Evolutionary conservation across 1,284 basidiomycete genomes (phyloP), one percentile per base, ranked within the genome.

Genomic region (Termitomyces sp.): DNA sequence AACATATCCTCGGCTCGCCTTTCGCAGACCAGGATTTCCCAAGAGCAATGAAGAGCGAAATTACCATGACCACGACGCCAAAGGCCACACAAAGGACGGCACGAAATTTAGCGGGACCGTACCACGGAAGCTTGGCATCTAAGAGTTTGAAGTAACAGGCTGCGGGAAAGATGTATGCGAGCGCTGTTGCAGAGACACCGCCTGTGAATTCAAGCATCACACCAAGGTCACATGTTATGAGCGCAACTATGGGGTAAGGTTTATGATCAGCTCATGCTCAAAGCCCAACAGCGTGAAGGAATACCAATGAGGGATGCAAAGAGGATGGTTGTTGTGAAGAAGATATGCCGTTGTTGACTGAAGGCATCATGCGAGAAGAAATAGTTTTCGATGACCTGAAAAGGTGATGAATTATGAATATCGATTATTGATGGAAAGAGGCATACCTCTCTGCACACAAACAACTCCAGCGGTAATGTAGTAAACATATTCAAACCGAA

Each of bases 401-500:
- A 49, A 41, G 45, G 26, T 15, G 5, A 34, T 53, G 8, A 42
- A 21, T 8, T 9, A 34, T 34, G 13, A 15, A n/a, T 33, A 13
- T 8, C 1, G 50, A 34, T 15, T 30, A 19, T 17, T 5, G n/a
- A n/a, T 31, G 8, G n/a, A 42, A 21, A 21, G 36, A 36, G 49
- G 41, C 65, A 58, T 56, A 89, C 92, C 77, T 98, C 94, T 73
- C 94, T 81, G 65, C 94, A 97, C 13, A 98, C 94, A 67, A 98
- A 97, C 19, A 94, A 77, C 66, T 98, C 94, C 47, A 98, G 76
- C 0, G 94, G 94, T 17, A 95, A 81, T 0, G 96, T 99, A 1
- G 95, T 97, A 64, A 97, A 96, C 96, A 99, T 99, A 72, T 99
- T 99, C 58, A 96, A 72, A 4, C 96, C 96, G 65, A 99, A 98